Percentiles rank a stretch among this genome's conserved stretches.
Evolutionary conservation across 2,329 filamentous ascomycete species (phyloP).

Genomic region (Trichoderma sp.): DNA sequence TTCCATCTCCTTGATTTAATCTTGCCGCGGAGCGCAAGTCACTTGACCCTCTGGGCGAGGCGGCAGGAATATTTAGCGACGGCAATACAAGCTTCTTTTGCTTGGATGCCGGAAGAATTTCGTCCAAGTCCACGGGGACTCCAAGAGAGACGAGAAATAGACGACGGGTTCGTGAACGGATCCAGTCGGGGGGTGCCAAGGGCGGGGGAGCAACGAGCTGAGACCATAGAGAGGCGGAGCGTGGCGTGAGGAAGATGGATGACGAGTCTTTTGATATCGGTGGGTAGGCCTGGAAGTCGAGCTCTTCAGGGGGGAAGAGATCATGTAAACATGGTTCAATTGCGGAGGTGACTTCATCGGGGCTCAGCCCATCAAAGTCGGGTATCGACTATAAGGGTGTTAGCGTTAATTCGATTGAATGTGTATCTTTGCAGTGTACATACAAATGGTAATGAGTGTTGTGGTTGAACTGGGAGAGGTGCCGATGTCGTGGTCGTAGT

Average conservation of each 20-base stretch:
- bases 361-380: slow-evolving; percentile 65
- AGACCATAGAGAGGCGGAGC: slow-evolving; percentile 91
- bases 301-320: slow-evolving; percentile 64
- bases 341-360: slow-evolving; percentile 63
- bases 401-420: background rate
- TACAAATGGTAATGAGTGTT: slow-evolving; percentile 53
- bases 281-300: slow-evolving; percentile 55
- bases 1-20: slow-evolving; percentile 52
- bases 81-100: slow-evolving; percentile 97
- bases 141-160: slow-evolving; percentile 95
- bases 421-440: slow-evolving; percentile 29
- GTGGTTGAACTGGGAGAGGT: slow-evolving; percentile 38
- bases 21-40: slow-evolving; percentile 56
- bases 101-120: slow-evolving; percentile 94
- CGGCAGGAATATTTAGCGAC: slow-evolving; percentile 73
- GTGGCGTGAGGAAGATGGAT: slow-evolving; percentile 78
- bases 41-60: slow-evolving; percentile 58
- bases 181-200: slow-evolving; percentile 95
- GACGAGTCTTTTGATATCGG: slow-evolving; percentile 58
- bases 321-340: slow-evolving; percentile 68
- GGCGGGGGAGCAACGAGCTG: slow-evolving; percentile 94
- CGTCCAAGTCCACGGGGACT: slow-evolving; percentile 93
- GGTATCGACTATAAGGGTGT: slow-evolving; percentile 60
- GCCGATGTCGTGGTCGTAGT: slow-evolving; percentile 37
- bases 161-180: slow-evolving; percentile 89